phyloP scores from a whole-genome alignment of 1,139 yeast genomes.

The Kodamaea sp. region DNA sequence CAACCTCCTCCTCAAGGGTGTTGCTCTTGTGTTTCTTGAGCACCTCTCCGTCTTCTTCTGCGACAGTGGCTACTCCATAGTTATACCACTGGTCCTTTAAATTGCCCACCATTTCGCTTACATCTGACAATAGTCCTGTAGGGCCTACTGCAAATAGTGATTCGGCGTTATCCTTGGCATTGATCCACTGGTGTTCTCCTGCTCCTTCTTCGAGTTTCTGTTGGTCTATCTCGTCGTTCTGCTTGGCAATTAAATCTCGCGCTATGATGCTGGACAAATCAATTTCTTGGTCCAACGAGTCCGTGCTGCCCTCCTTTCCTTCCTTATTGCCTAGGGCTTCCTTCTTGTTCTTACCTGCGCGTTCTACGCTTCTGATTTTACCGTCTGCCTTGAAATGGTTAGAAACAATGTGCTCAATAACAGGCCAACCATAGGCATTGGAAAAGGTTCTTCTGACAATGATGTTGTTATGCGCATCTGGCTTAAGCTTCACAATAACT shows the following conservation, averaged over 20 bases:
- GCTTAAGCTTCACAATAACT: conserved; percentile 79
- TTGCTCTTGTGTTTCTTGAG: not conserved
- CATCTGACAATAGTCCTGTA: conserved; percentile 65
- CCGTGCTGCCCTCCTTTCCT: conserved; percentile 9
- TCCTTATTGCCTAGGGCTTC: not conserved
- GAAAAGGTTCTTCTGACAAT: conserved; percentile 86
- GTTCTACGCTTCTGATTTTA: not conserved
- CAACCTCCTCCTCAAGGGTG: conserved; percentile 5
- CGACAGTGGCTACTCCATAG: conserved; percentile 14
- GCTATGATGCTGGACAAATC: conserved; percentile 36
- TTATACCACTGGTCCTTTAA: conserved; percentile 41
- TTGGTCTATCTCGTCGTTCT: conserved; percentile 38
- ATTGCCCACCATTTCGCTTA: conserved; percentile 52
- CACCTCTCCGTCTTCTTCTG: not conserved
- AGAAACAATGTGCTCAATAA: conserved; percentile 73
- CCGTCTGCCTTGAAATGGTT: conserved; percentile 50
- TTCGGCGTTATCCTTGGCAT: conserved; percentile 47
- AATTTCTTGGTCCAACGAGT: conserved; percentile 28
- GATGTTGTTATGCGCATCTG: conserved; percentile 96
- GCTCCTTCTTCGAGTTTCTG: conserved; percentile 8
- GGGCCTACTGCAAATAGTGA: conserved; percentile 68
- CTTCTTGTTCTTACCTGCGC: not conserved
- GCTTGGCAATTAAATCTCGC: conserved; percentile 35
- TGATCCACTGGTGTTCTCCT: conserved; percentile 50
- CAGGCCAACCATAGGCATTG: conserved; percentile 97